Evolutionary conservation across 2,329 filamentous ascomycete species (phyloP), one percentile per base, ranked within the genome.

Genomic region (Biscogniauxia sp.): DNA sequence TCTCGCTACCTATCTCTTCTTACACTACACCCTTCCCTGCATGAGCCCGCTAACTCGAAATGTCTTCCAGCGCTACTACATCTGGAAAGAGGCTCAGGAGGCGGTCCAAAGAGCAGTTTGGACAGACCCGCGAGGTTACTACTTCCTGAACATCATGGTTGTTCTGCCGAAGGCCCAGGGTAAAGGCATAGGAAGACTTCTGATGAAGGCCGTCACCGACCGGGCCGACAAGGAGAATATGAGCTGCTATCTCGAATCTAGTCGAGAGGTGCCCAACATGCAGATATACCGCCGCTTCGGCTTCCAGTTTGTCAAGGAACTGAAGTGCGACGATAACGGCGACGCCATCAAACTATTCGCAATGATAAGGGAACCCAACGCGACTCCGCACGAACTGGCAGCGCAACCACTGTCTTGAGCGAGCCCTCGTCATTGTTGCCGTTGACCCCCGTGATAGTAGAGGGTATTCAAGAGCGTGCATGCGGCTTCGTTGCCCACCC

Each of bases 111-210:
- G 77, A 0, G 75, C 82, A 25, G 74, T 91, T 3, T 92, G 88
- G 89, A 84, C 78, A 0, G 86, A 90, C 59, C 79, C 82, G 0
- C 78, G 81, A 5, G 89, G 89, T 0, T 92, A 92, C 69, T 92
- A 91, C 69, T 92, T 92, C 66, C 88, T 89, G 65, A 92, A 92
- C 69, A 90, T 92, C 62, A 85, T 92, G 68, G 88, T 88, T 0
- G 88, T 92, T 1, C 72, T 84, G 17, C 87, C 88, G 0, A 82
- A 85, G 54, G 81, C 81, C 32, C 88, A 91, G 70, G 87, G 88
- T 0, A 84, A 81, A 67, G 89, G 89, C 0, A 82, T 92, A 2
- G 89, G 88, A 0, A 84, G 84, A 61, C 78, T 80, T 63, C 74
- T 92, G 67, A 88, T 91, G 76, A 79, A 85, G 66, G 78, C 80